Evolutionary conservation across 768 basidiomycete species (phyloP).

Genomic region (Suillus tomentosus): DNA sequence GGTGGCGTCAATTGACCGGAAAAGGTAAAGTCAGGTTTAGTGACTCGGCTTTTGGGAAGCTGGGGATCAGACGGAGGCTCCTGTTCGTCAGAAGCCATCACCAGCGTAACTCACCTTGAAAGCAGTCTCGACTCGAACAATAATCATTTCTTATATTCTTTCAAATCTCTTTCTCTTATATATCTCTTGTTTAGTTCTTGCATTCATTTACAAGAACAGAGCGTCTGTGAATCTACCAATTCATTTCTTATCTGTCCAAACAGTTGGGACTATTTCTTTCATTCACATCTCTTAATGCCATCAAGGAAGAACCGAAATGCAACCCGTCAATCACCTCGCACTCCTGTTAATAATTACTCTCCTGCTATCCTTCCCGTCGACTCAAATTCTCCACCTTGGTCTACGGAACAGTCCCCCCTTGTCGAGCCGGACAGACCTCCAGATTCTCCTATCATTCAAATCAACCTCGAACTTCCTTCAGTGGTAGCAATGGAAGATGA

Average conservation of each 20-base stretch:
- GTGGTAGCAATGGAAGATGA: conserved; percentile 26
- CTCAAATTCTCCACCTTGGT: conserved; percentile 28
- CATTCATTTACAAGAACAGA: conserved; percentile 34
- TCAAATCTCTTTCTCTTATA: conserved; percentile 4
- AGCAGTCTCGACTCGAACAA: conserved; percentile 1
- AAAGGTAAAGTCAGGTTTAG: conserved; percentile 1
- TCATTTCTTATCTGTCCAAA: conserved; percentile 19
- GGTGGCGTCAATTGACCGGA: not conserved
- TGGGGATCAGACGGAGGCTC: not conserved
- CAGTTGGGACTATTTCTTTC: conserved; percentile 13
- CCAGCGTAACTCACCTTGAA: not conserved
- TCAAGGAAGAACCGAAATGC: conserved; percentile 29
- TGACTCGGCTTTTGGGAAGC: not conserved
- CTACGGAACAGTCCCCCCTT: conserved; percentile 15
- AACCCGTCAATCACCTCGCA: conserved; percentile 21
- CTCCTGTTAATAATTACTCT: conserved; percentile 23
- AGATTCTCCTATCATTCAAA: conserved; percentile 14
- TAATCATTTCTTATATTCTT: conserved; percentile 8
- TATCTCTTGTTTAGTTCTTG: conserved; percentile 25
- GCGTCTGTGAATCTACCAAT: not conserved
- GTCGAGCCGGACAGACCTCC: conserved; percentile 15
- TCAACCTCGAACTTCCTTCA: conserved; percentile 15
- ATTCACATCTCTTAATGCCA: conserved; percentile 32
- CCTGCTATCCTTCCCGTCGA: conserved; percentile 35
- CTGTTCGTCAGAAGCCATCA: conserved; percentile 7